These are phyloP conservation scores for Yamadazyma philogaea DNA, from an alignment of 805 yeast species.

Conservation along the genomic window DNA sequence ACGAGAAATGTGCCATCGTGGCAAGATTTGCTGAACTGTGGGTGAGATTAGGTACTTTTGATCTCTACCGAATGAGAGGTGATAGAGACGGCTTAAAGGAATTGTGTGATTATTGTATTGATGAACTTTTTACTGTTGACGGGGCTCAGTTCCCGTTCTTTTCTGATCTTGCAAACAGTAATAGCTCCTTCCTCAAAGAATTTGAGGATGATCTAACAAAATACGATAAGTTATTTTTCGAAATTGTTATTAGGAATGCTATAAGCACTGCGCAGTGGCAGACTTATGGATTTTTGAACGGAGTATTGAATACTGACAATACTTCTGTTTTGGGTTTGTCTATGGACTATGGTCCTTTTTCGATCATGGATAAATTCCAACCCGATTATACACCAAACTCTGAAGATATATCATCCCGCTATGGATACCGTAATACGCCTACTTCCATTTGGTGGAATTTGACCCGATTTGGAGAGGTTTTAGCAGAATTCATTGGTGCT, in stretches of 20 bases:
- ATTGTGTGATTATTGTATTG: slow-evolving; percentile 70
- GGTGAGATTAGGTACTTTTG: slow-evolving; percentile 88
- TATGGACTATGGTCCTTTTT: slow-evolving; percentile 93
- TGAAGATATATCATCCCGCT: slow-evolving; percentile 71
- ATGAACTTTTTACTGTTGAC: slow-evolving; percentile 50
- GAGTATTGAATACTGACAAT: slow-evolving; percentile 92
- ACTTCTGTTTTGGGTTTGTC: slow-evolving; percentile 86
- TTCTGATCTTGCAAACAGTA: slow-evolving; percentile 18
- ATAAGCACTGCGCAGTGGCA: slow-evolving; percentile 80
- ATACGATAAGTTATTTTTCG: slow-evolving; percentile 71
- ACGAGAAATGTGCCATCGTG: slow-evolving; percentile 82
- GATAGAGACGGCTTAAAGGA: slow-evolving; percentile 60
- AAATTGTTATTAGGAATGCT: slow-evolving; percentile 73
- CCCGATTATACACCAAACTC: slow-evolving; percentile 85
- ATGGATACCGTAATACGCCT: slow-evolving; percentile 82
- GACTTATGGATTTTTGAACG: slow-evolving; percentile 87
- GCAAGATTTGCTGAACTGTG: slow-evolving; percentile 81
- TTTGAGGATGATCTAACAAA: slow-evolving; percentile 38
- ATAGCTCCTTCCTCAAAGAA: slow-evolving; percentile 18
- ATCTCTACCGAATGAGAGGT: slow-evolving; percentile 70
- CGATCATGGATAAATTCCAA: slow-evolving; percentile 81
- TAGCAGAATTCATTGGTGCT: slow-evolving; percentile 79
- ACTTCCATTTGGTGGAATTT: slow-evolving; percentile 91
- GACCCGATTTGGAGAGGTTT: slow-evolving; percentile 75
- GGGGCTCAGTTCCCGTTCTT: slow-evolving; percentile 30